Evolutionary conservation across 2,329 filamentous ascomycete genomes (phyloP), one percentile per base, ranked within the genome.

Genomic region (Furcasterigmium sp.): DNA sequence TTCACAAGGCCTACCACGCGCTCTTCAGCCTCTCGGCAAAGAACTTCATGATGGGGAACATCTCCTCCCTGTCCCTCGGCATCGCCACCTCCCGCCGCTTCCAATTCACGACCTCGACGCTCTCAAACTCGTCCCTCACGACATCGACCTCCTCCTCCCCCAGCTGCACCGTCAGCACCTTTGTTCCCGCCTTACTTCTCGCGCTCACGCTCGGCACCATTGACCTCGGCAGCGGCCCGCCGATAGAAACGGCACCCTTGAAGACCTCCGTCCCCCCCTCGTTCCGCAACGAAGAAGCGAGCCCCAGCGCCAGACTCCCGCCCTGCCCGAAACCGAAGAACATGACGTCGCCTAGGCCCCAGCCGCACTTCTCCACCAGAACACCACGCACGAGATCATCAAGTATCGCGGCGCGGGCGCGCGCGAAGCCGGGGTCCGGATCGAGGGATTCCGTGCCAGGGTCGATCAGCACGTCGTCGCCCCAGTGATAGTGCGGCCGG

Each of bases 11-110:
- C 34, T 37, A 48, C 53, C 55, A 56, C 10, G 52, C 56, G 18
- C 47, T 53, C 39, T 55, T 54, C 53, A 93, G 62, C 55, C 84
- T 75, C 40, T 84, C 75, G 0, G 84, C 83, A 54, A 90, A 76
- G 54, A 84, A 96, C 56, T 85, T 80, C 89, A 96, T 96, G 47
- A 96, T 76, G 1, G 91, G 90, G 55, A 91, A 58, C 76, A 94
- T 91, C 72, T 97, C 91, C 10, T 94, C 89, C 42, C 85, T 74
- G 58, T 75, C 84, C 37, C 73, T 70, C n/a, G 90, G 89, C 91
- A 96, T 95, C 1, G 76, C 76, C 61, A 95, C 88, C 6, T 84
- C 86, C 3, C 61, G 63, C 57, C 83, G 80, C 56, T 74, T 77
- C 80, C 87, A 93, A 55, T 78, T 78, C 44, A 81, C 81, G 50